Evolutionary conservation across 2,329 filamentous ascomycete genomes (phyloP), one percentile per base, ranked within the genome.

Genomic region (Ophiostoma quercus): DNA sequence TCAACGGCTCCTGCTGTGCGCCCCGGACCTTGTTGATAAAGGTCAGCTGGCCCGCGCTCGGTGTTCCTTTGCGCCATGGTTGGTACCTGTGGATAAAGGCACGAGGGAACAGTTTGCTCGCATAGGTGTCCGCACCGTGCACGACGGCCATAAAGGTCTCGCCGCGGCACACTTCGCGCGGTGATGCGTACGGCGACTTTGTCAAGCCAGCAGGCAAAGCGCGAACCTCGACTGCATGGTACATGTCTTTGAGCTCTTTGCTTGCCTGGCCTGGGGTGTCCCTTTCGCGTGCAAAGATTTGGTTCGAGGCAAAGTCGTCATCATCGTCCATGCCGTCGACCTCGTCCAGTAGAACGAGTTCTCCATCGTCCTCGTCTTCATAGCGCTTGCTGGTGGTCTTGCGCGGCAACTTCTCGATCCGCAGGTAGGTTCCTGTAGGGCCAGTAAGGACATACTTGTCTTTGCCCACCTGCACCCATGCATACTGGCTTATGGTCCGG

Each of bases 71-170:
- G 3, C 95, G 87, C 95, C 95, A 98, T 0, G 78, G 72, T 75
- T 91, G 87, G 62, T 81, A 81, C 19, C 87, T 86, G 14, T 83
- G 80, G 69, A 97, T 91, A 73, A 93, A 89, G 0, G 80, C 80
- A 69, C 84, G 84, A 0, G 90, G 86, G 74, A 92, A 96, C 16
- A 84, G 84, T 22, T 86, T 84, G 1, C 81, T 78, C 0, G 91
- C 92, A 75, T 88, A 96, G 0, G 88, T 96, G 79, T 99, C 95
- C 65, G 91, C 91, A 1, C 91, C 93, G 74, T 91, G 90, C 0
- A 98, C 87, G 7, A 92, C 92, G 74, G 92, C 89, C 51, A 86
- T 81, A 67, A 98, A 88, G 0, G 88, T 89, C 0, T 83, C 76
- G 0, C 88, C 85, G 7, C 83, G 83, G 12, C 91, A 87, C 37